These are phyloP conservation scores for Paraglomus occultum DNA, from an alignment of 192 early-diverging fungal species.

Conservation along the genomic window DNA sequence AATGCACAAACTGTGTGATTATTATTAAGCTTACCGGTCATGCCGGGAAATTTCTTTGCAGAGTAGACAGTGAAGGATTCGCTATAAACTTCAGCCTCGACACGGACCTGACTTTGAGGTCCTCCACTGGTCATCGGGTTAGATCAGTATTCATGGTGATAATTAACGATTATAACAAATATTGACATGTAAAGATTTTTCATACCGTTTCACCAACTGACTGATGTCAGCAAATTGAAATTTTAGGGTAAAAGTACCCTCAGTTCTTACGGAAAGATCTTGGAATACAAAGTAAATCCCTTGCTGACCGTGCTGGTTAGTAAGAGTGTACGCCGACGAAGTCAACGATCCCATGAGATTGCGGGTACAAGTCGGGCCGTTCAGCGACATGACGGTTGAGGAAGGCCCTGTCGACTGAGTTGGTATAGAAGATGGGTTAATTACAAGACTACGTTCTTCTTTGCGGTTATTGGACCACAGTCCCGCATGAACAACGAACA, in stretches of 20 bases:
- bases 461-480: conserved; percentile 27
- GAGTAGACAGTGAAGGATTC: conserved; percentile 70
- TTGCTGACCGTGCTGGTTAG: conserved; percentile 59
- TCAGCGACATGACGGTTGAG: conserved; percentile 17
- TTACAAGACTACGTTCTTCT: conserved; percentile 38
- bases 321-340: conserved; percentile 65
- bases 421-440: conserved; percentile 38
- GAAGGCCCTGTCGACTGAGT: conserved; percentile 14
- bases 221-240: conserved; percentile 67
- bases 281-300: conserved; percentile 82
- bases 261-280: conserved; percentile 72
- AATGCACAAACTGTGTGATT: conserved; percentile 1
- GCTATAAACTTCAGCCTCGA: conserved; percentile 53
- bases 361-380: conserved; percentile 43
- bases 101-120: conserved; percentile 36
- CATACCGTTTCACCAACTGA: conserved; percentile 51
- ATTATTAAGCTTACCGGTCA: conserved; percentile 49
- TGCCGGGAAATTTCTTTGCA: conserved; percentile 76
- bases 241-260: conserved; percentile 67
- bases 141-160: neutral
- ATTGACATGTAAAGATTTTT: conserved; percentile 6
- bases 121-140: conserved; percentile 10
- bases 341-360: conserved; percentile 72
- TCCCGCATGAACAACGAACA: conserved; percentile 37
- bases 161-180: conserved; percentile 8